Conservation (phyloP, 2,329 filamentous ascomycete species). For the Talaromyces sp. region DNA sequence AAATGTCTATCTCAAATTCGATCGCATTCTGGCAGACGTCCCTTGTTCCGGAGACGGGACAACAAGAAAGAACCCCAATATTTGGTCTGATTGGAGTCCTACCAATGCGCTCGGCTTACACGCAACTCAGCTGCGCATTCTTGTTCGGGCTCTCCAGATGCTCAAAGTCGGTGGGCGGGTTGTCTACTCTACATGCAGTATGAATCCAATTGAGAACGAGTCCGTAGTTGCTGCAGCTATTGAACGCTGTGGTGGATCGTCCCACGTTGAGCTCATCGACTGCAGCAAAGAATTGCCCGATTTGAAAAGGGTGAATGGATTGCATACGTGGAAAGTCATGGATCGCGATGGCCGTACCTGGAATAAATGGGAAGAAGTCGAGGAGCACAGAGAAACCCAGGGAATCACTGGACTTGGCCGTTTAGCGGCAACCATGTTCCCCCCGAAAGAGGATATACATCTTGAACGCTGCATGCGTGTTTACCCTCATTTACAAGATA, state of each 20-base stretch:
- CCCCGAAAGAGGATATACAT: constrained; percentile 61
- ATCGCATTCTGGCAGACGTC: constrained; percentile 92
- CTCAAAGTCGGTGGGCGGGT: constrained; percentile 90
- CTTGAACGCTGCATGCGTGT: constrained; percentile 88
- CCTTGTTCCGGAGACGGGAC: constrained; percentile 16
- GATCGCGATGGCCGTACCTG: constrained; percentile 77
- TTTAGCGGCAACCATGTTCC: constrained; percentile 79
- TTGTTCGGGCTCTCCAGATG: constrained; percentile 90
- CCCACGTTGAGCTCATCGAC: constrained; percentile 79
- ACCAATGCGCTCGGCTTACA: constrained; percentile 83
- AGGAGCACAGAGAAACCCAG: constrained; percentile 59
- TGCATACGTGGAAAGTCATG: constrained; percentile 85
- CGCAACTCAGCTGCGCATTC: constrained; percentile 78
- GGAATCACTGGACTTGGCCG: constrained; percentile 61
- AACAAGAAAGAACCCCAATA: constrained; percentile 54
- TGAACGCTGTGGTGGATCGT: constrained; percentile 75
- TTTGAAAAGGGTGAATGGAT: constrained; percentile 69
- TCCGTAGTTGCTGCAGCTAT: constrained; percentile 84
- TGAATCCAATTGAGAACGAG: constrained; percentile 98
- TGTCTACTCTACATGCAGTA: constrained; percentile 96
- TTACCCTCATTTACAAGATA: constrained; percentile 93
- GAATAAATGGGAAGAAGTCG: constrained; percentile 75
- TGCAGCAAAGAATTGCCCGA: constrained; percentile 71
- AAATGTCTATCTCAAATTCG: constrained; percentile 84
- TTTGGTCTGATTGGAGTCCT: constrained; percentile 94